These are phyloP conservation scores for Cercospora sp. DNA, from an alignment of 2,329 filamentous ascomycete genomes.

Conservation along the genomic window DNA sequence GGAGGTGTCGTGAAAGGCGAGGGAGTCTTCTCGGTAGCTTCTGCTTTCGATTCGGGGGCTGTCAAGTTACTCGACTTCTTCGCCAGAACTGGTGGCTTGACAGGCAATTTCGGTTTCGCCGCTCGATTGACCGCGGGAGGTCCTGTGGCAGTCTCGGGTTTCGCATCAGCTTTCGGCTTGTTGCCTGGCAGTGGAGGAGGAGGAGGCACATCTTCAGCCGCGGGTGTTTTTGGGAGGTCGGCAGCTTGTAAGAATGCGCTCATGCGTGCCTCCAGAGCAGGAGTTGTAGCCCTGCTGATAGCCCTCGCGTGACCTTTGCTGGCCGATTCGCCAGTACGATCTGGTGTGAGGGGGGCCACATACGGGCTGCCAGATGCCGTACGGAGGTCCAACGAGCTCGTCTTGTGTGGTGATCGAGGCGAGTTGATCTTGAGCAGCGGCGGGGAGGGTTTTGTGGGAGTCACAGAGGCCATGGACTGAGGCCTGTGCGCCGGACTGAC, in stretches of 20 bases:
- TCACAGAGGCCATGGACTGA: conserved; percentile 52
- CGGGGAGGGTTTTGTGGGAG: conserved; percentile 52
- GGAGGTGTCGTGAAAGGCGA: conserved; percentile 90
- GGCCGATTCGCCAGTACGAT: conserved; percentile 31
- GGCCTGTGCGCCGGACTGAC: conserved; percentile 44
- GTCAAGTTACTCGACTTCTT: conserved; percentile 30
- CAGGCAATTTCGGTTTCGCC: conserved; percentile 70
- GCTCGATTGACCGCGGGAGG: conserved; percentile 79
- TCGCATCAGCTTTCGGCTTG: conserved; percentile 10
- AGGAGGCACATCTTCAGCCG: neutral
- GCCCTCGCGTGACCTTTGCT: conserved; percentile 39
- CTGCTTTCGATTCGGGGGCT: conserved; percentile 44
- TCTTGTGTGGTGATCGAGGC: conserved; percentile 61
- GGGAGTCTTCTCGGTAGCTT: conserved; percentile 48
- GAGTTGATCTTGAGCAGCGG: conserved; percentile 70
- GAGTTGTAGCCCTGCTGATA: conserved; percentile 45
- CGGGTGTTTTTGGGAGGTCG: conserved; percentile 18
- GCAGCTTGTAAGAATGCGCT: conserved; percentile 37
- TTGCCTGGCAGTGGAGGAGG: conserved; percentile 5
- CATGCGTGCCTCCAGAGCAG: conserved; percentile 44
- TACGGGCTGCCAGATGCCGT: conserved; percentile 16
- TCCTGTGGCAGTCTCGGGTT: conserved; percentile 36
- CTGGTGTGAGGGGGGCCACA: conserved; percentile 27
- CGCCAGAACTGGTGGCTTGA: conserved; percentile 30
- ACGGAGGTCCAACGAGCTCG: conserved; percentile 24